A percentile compares a stretch with the other conserved stretches of the same genome.
Conservation (phyloP, 2,329 filamentous ascomycete genomes). For the Ophiocordyceps robertsii region DNA sequence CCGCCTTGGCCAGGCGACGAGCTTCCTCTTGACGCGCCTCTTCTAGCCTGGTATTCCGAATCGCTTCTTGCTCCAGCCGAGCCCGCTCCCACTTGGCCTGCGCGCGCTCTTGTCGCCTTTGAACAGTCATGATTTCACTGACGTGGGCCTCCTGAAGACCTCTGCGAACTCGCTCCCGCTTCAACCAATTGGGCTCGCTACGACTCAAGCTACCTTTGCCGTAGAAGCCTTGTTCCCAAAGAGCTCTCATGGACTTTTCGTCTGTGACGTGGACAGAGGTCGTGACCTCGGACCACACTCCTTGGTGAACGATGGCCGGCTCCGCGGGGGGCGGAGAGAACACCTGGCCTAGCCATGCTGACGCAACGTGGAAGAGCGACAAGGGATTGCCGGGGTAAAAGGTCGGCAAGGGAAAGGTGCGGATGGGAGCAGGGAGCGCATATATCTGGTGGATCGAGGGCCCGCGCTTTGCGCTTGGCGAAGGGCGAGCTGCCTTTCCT, state of each 20-base stretch:
- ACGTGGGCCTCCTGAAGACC: slow-evolving; percentile 54
- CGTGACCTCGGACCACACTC: slow-evolving; percentile 69
- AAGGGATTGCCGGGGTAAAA: slow-evolving; percentile 90
- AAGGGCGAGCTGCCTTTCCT: slow-evolving; percentile 5
- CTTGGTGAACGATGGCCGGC: slow-evolving; percentile 50
- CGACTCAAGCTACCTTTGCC: slow-evolving; percentile 88
- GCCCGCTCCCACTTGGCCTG: slow-evolving; percentile 85
- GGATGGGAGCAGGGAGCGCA: slow-evolving; percentile 64
- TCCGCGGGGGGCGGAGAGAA: slow-evolving; percentile 54
- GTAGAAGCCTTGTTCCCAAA: slow-evolving; percentile 97
- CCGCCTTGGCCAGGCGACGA: slow-evolving; percentile 5
- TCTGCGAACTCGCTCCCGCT: slow-evolving; percentile 61
- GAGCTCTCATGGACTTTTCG: slow-evolving; percentile 55
- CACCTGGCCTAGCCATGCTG: slow-evolving; percentile 62
- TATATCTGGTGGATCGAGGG: slow-evolving; percentile 60
- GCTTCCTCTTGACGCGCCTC: slow-evolving; percentile 24
- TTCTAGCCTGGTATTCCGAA: slow-evolving; percentile 50
- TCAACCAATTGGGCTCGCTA: slow-evolving; percentile 89
- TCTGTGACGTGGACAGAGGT: slow-evolving; percentile 77
- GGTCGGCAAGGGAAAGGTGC: slow-evolving; percentile 69
- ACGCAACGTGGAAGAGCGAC: slow-evolving; percentile 69
- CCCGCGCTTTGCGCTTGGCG: slow-evolving; percentile 15
- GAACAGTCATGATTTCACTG: slow-evolving; percentile 67
- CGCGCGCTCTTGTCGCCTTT: slow-evolving; percentile 66
- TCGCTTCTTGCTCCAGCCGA: slow-evolving; percentile 71